A percentile compares a stretch with the other conserved stretches of the same genome.
phyloP scores from a whole-genome alignment of 345 rosid species.

The Eutrema yunnanense region DNA sequence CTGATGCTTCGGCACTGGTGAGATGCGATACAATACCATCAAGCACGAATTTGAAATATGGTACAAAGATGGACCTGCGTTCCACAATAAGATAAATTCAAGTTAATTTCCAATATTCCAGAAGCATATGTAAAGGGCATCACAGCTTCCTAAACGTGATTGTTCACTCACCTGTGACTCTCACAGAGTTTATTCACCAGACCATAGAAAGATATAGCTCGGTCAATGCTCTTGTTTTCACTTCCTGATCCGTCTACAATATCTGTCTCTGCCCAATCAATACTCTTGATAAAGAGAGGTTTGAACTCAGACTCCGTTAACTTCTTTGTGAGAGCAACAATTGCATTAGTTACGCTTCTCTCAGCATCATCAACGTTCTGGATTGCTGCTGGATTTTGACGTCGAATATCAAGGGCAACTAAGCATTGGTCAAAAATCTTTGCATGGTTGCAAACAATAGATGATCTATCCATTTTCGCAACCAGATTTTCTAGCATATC shows the following conservation, averaged over 20 bases:
- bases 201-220: constrained; percentile 74
- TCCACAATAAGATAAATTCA: constrained; percentile 2
- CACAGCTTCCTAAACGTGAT: background rate
- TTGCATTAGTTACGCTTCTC: constrained; percentile 54
- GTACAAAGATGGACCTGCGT: constrained; percentile 86
- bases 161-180: constrained; percentile 61
- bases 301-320: constrained; percentile 91
- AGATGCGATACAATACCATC: constrained; percentile 64
- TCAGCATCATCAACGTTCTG: constrained; percentile 60
- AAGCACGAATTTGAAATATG: constrained; percentile 75
- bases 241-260: constrained; percentile 39
- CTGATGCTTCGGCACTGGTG: constrained; percentile 36
- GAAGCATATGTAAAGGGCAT: background rate
- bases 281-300: constrained; percentile 73
- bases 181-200: constrained; percentile 74
- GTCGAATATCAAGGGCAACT: constrained; percentile 79
- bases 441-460: constrained; percentile 51
- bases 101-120: constrained; percentile 1
- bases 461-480: constrained; percentile 66
- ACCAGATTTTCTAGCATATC: constrained; percentile 65
- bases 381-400: constrained; percentile 51
- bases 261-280: constrained; percentile 82
- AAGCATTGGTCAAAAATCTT: constrained; percentile 79
- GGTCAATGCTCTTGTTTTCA: constrained; percentile 40
- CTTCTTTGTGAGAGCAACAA: constrained; percentile 72